phyloP scores from a whole-genome alignment of 495 filamentous ascomycete species.

The Aspergillus mulundensis region DNA sequence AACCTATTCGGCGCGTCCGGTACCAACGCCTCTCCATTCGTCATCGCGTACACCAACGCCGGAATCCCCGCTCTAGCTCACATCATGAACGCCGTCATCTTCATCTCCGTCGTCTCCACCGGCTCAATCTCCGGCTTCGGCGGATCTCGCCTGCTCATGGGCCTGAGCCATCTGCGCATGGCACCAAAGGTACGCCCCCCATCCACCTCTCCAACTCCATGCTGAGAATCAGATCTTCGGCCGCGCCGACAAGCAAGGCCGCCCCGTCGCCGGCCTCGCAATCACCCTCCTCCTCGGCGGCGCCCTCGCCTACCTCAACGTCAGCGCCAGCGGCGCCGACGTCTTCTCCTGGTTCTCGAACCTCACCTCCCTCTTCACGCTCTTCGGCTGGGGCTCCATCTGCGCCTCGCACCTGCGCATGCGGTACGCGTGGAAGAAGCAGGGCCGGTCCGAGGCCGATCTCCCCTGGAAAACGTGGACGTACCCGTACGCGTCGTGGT shows the following conservation, averaged over 20 bases:
- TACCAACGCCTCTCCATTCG: slow-evolving; percentile 51
- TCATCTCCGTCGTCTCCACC: slow-evolving; percentile 42
- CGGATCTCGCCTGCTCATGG: slow-evolving; percentile 54
- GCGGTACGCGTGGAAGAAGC: slow-evolving; percentile 58
- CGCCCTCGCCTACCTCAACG: slow-evolving; percentile 47
- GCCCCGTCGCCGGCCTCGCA: slow-evolving; percentile 42
- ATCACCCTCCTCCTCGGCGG: slow-evolving; percentile 44
- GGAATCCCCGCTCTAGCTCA: slow-evolving; percentile 31
- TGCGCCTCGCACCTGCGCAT: slow-evolving; percentile 56
- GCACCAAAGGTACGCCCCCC: slow-evolving; percentile 41
- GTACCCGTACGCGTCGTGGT: slow-evolving; percentile 23
- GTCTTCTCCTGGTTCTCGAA: slow-evolving; percentile 61
- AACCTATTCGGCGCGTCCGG: slow-evolving; percentile 40
- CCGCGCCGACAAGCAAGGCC: slow-evolving; percentile 48
- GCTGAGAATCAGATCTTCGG: slow-evolving; percentile 29
- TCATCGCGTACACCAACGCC: slow-evolving; percentile 54
- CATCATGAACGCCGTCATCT: slow-evolving; percentile 42
- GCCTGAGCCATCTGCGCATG: slow-evolving; percentile 49
- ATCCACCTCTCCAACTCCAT: neutral
- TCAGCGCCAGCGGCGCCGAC: slow-evolving; percentile 34
- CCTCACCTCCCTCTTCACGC: slow-evolving; percentile 49
- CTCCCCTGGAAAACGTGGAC: slow-evolving; percentile 57
- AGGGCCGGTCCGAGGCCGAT: slow-evolving; percentile 60
- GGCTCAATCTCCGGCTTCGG: slow-evolving; percentile 58
- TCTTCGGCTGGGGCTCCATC: slow-evolving; percentile 56